These are phyloP conservation scores for Pseudopyricularia javanii DNA, from an alignment of 2,329 filamentous ascomycete genomes.

Conservation along the genomic window DNA sequence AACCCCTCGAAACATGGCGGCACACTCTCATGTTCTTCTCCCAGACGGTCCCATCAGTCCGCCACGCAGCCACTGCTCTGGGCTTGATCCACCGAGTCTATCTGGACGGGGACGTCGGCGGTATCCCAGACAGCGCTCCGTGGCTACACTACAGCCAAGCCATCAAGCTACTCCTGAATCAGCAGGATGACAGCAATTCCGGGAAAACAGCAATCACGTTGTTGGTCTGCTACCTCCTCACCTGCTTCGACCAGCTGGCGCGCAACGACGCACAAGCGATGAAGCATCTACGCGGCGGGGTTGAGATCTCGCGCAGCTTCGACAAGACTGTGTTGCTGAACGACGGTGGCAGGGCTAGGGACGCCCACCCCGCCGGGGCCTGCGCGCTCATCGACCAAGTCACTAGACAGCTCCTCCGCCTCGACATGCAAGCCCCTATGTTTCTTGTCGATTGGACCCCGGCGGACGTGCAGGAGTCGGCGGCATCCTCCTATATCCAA, in stretches of 20 bases:
- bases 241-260: slow-evolving; percentile 22
- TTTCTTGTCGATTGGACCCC: slow-evolving; percentile 22
- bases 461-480: neutral
- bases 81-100: neutral
- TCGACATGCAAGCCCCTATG: slow-evolving; percentile 21
- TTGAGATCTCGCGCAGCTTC: neutral
- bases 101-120: neutral
- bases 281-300: slow-evolving; percentile 21
- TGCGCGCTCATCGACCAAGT: slow-evolving; percentile 15
- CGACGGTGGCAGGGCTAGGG: neutral
- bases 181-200: slow-evolving; percentile 9
- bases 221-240: slow-evolving; percentile 25
- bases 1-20: neutral
- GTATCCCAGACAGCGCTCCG: neutral
- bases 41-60: neutral
- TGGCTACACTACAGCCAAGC: neutral
- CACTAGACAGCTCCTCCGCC: slow-evolving; percentile 20
- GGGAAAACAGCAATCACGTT: slow-evolving; percentile 19
- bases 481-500: neutral
- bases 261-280: slow-evolving; percentile 20
- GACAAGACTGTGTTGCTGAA: neutral
- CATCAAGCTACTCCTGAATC: slow-evolving; percentile 9
- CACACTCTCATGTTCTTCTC: neutral
- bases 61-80: neutral
- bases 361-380: slow-evolving; percentile 10